Evolutionary conservation across 306 rosid species (phyloP), one percentile per base, ranked within the genome.

Genomic region (Cicer cuneatum): DNA sequence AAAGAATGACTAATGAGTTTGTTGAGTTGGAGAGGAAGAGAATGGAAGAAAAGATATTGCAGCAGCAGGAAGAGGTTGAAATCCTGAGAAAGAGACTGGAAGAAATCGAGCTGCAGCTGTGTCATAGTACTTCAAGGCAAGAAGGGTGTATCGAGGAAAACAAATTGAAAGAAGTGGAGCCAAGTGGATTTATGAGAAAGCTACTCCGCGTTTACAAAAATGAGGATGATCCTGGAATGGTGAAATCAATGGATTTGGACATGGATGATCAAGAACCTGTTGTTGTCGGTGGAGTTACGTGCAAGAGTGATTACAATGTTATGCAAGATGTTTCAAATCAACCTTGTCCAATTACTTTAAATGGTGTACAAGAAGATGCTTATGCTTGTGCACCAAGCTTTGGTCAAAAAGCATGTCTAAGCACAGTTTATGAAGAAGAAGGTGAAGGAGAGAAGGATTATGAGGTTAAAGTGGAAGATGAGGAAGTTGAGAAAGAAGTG

Each of bases 161-260:
- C 21, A 82, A 69, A 39, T 69, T 82, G 7, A 87, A 82, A 82
- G 93, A 90, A 11, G 74, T 74, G 64, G 98, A 89, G 66, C 79
- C 92, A 61, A 86, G 81, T 59, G 89, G 96, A 57, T 83, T 95
- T 61, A 90, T 77, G 35, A 87, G 69, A 72, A 89, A 92, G 84
- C 81, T 95, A 37, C 10, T 95, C 73, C 87, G 89, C 47, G 74
- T 92, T 7, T 90, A 90, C 87, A 80, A 85, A 60, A 94, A 88
- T 69, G 89, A 79, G 81, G 96, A 85, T 4, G 95, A 88, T 54
- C 90, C 86, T 39, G 87, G 87, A 72, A 95, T 89, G 97, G 97
- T 93, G 47, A 90, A 93, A 84, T 93, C 98, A 7, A 90, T 93
- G 98, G 99, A 95, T 72, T 82, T 95, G 82, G 99, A 92, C 88